Percentiles rank a stretch among this genome's conserved stretches.
Evolutionary conservation across 768 basidiomycete species (phyloP).

Genomic region (Tulasnella sp.): DNA sequence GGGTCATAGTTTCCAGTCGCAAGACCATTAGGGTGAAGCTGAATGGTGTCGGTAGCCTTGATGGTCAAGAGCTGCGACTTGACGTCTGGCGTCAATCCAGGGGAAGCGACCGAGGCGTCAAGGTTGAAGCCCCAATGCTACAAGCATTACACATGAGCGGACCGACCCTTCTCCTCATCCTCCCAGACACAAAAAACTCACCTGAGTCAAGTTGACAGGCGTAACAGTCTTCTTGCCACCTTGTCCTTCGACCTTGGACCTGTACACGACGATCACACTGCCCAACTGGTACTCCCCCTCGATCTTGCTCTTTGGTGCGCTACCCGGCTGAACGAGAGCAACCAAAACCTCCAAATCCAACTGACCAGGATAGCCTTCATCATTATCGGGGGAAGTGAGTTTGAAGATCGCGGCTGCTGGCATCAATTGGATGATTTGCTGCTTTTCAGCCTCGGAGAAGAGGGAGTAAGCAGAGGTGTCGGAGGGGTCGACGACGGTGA

Average conservation of each 20-base stretch:
- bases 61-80: conserved; percentile 43
- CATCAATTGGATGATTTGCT: conserved; percentile 34
- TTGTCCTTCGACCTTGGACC: conserved; percentile 45
- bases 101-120: conserved; percentile 48
- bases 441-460: conserved; percentile 49
- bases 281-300: conserved; percentile 45
- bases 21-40: conserved; percentile 44
- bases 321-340: conserved; percentile 38
- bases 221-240: conserved; percentile 46
- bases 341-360: conserved; percentile 53
- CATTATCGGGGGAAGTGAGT: conserved; percentile 51
- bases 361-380: conserved; percentile 63
- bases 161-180: not conserved
- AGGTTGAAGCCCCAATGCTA: conserved; percentile 83
- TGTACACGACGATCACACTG: conserved; percentile 57
- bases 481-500: conserved; percentile 40
- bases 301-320: conserved; percentile 23
- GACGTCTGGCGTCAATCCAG: conserved; percentile 41
- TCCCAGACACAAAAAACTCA: conserved; percentile 27
- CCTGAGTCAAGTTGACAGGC: conserved; percentile 70
- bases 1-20: conserved; percentile 47
- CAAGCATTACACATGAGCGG: not conserved
- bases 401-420: conserved; percentile 47
- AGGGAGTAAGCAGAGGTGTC: conserved; percentile 30
- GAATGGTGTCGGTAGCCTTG: conserved; percentile 47